phyloP scores from a whole-genome alignment of 2,329 filamentous ascomycete genomes.

The Cercospora sp. region DNA sequence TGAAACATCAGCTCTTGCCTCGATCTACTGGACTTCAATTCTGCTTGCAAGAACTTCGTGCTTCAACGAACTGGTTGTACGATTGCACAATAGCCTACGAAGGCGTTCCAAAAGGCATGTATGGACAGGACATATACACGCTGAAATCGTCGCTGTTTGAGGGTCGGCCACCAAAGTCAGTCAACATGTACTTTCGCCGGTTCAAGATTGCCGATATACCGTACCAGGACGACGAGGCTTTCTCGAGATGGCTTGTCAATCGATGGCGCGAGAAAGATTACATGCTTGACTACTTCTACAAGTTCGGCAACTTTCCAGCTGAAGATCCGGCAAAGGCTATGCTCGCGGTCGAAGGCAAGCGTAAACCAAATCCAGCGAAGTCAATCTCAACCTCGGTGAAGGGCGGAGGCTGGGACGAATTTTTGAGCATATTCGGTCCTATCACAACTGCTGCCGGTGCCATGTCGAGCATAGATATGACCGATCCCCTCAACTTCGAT shows the following conservation, averaged over 20 bases:
- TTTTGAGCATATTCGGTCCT: slow-evolving; percentile 53
- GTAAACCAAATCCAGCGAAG: slow-evolving; percentile 43
- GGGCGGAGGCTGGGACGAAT: slow-evolving; percentile 52
- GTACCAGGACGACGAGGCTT: slow-evolving; percentile 68
- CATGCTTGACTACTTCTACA: slow-evolving; percentile 75
- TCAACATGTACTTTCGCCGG: slow-evolving; percentile 94
- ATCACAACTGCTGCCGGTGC: slow-evolving; percentile 54
- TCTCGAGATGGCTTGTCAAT: slow-evolving; percentile 80
- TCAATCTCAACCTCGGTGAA: slow-evolving; percentile 53
- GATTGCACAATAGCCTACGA: slow-evolving; percentile 96
- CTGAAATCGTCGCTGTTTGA: slow-evolving; percentile 84
- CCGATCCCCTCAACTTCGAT: slow-evolving; percentile 40
- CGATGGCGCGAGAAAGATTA: slow-evolving; percentile 92
- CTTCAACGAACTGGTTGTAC: slow-evolving; percentile 78
- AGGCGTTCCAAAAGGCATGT: slow-evolving; percentile 77
- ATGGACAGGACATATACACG: slow-evolving; percentile 88
- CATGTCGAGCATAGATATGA: slow-evolving; percentile 47
- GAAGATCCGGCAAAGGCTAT: slow-evolving; percentile 50
- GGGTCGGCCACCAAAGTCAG: slow-evolving; percentile 85
- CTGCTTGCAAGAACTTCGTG: slow-evolving; percentile 72
- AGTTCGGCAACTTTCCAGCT: slow-evolving; percentile 75
- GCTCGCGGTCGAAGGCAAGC: slow-evolving; percentile 41
- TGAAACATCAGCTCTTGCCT: slow-evolving; percentile 72
- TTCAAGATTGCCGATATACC: slow-evolving; percentile 81
- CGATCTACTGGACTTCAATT: slow-evolving; percentile 79